Conservation (phyloP, 2,329 filamentous ascomycete genomes). For the Pseudopyricularia cyperi region DNA sequence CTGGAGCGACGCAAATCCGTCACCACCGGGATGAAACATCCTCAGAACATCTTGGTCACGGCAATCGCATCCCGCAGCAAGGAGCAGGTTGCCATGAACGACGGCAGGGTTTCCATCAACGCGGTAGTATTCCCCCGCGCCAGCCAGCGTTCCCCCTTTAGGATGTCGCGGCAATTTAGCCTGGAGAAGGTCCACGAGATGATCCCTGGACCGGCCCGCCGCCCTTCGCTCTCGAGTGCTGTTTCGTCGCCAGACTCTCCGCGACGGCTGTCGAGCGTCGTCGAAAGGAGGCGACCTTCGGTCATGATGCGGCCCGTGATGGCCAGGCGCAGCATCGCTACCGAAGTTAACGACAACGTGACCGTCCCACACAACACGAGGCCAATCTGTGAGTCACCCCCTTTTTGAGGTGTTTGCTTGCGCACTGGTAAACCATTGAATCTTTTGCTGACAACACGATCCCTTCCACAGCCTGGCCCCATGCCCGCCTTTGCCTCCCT, state of each 20-base stretch:
- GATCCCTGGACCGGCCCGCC: constrained; percentile 20
- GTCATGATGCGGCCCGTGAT: background rate
- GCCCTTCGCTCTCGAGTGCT: constrained; percentile 3
- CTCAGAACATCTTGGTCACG: background rate
- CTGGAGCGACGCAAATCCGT: background rate
- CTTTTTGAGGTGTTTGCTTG: background rate
- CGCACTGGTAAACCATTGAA: background rate
- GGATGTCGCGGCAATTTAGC: constrained; percentile 37
- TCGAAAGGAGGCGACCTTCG: background rate
- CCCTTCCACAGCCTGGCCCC: constrained; percentile 26
- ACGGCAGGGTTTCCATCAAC: constrained; percentile 21
- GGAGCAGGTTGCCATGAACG: background rate
- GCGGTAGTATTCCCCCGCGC: constrained; percentile 28
- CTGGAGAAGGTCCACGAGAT: constrained; percentile 32
- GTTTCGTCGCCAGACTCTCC: constrained; percentile 3
- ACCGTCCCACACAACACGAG: background rate
- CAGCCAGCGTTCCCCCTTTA: constrained; percentile 27
- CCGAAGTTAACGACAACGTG: background rate
- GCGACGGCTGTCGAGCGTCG: constrained; percentile 2
- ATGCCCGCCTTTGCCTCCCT: constrained; percentile 35
- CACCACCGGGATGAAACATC: background rate
- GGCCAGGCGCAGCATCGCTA: background rate
- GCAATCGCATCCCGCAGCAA: background rate
- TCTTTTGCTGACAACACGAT: background rate
- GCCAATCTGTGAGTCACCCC: background rate